Base-by-base conservation (phyloP, 1,284 basidiomycete genomes). In the Ceratobasidium sp. region DNA sequence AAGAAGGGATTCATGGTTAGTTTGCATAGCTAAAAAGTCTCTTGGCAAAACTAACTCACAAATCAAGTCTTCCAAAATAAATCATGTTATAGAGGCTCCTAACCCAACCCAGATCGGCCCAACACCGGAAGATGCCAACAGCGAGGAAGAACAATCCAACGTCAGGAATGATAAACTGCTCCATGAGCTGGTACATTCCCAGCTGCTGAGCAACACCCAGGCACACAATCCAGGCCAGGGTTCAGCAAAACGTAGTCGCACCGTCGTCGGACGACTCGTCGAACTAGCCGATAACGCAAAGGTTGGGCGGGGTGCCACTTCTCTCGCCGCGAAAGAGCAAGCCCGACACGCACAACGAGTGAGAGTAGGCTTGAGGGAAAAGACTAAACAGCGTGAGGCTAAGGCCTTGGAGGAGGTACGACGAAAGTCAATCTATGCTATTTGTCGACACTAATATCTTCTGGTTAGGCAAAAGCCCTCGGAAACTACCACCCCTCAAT, bases 401-500 rank as follows among this genome's bases (percentile, higher is more conserved):
- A 64, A 65, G 50, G 59, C 71, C 28, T 62, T 75, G 46, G 71
- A 75, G 50, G 61, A 75, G 61, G 71, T 75, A 56, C 38, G 62
- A 62, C 15, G 1, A 26, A 42, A 6, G 2, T n/a, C 20, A 23
- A n/a, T 65, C 28, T 54, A 4, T 44, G 46, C 23, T 17, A 68
- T 10, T n/a, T 74, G 23, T 62, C 33, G n/a, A 42, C 44, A 75
- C 48, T 56, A 26, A 74, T 15, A 28, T 42, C 62, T n/a, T 38
- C 3, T 44, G 28, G 26, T 10, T 44, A 75, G 71, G 71, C 71
- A 3, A 75, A 75, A 65, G 48, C 71, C 28, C 62, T 75, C 20
- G 71, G 71, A 28, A 75, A 75, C 52, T 75, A 75, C n/a, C 71
- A 75, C 61, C 71, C 71, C 33, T 65, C 71, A 50, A 75, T 75